Base-by-base conservation (phyloP, 73 alveolate species). In the Blepharisma stoltei region DNA sequence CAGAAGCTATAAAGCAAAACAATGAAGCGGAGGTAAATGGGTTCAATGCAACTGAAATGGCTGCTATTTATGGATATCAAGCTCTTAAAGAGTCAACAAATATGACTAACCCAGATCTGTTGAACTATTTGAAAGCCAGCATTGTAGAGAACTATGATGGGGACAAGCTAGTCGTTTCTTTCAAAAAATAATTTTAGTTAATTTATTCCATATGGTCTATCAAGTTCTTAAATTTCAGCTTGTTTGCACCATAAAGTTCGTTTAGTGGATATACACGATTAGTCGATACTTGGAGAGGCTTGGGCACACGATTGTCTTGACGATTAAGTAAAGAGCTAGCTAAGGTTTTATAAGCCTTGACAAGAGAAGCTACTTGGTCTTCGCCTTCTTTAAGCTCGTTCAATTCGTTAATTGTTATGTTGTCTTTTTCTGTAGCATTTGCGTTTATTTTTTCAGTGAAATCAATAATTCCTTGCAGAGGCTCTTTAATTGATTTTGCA, bases 71-170 rank as follows among this genome's bases (percentile, higher is more conserved):
- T 38, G 86, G 94, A 20, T 85, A 84, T 70, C 85, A 87, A 50
- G 82, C 75, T 14, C 75, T 95, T 32, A 95, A 95, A 84, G 85
- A 70, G 6, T 78, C 88, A 9, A 76, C 94, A 6, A 70, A 81
- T 0, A 84, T 95, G 68, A 86, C 76, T 54, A 87, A 84, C 47
- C 76, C 67, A 25, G 85, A 88, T 47, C 81, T 95, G 67, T 67
- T 95, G 47, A 83, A 83, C 50, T 95, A 86, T 78, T 73, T 95
- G 76, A 85, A 83, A 78, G 86, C 94, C 23, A 88, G 92, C 75
- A 77, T 93, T 41, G 67, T 95, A 69, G 91, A 87, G 77, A 97
- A 92, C 54, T 90, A 88, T 83, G 90, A 90, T 50, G 97, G 92
- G 9, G 91, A 82, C 46, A 91, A 84, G 55, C 88, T 88, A 87